Evolutionary conservation across 2,329 filamentous ascomycete genomes (phyloP), one percentile per base, ranked within the genome.

Genomic region (Sarocladium kiliense): DNA sequence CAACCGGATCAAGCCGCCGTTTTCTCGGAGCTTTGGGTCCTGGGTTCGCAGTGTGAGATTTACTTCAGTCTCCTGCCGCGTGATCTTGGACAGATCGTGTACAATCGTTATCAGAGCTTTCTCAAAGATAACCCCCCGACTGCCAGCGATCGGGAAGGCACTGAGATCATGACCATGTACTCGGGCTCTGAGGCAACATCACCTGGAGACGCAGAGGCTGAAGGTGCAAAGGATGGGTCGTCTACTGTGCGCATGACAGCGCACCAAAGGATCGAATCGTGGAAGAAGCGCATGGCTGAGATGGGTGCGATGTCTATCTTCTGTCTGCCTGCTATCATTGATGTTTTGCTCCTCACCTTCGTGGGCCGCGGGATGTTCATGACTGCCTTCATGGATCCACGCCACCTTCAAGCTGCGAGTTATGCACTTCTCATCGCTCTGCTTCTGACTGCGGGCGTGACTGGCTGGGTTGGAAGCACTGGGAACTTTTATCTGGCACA

Each of bases 1-100:
- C 82, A 84, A 55, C 72, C 81, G 1, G 83, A 86, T 56, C 83
- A 86, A 64, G 82, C 82, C 14, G 82, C 81, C 30, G 81, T 81
- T 6, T 86, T 86, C 61, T 78, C 82, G 1, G 83, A 86, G 63
- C 76, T 84, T 0, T 86, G 84, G 66, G 82, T 81, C 0, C 70
- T 85, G 1, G 83, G 83, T 1, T 85, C 82, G 3, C 78, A 82
- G 54, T 86, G 83, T 61, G 81, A 85, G 57, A 74, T 78, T 1
- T 86, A 85, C 62, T 84, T 86, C 56, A 81, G 82, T 57, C 75
- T 85, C 50, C 63, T 70, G 2, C 77, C 78, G 2, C 74, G 74
- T 27, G 70, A 71, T 4, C 68, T 81, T 32, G 78, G 78, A 53
- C 73, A 73, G 55, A 66, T 71, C 41, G 63, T 72, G n/a, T 71